phyloP scores from a whole-genome alignment of 768 basidiomycete genomes.

The Austroboletus eburneus region DNA sequence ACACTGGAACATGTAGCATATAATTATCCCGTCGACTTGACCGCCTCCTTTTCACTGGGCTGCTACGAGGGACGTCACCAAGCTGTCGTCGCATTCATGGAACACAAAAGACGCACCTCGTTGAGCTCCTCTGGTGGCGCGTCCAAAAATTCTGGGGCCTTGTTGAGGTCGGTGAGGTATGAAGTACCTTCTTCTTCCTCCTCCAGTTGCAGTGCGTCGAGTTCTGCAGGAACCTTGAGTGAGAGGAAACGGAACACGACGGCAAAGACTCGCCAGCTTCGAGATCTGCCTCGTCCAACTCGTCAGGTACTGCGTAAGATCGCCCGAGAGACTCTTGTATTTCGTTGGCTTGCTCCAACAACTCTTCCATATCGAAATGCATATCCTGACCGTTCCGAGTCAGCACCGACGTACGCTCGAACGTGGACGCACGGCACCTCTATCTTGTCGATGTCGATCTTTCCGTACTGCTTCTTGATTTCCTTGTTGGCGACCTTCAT shows the following conservation, averaged over 20 bases:
- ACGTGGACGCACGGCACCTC: constrained; percentile 68
- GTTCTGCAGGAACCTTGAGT: constrained; percentile 50
- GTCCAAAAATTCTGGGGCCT: constrained; percentile 90
- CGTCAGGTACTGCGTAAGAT: constrained; percentile 95
- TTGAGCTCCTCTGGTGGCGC: constrained; percentile 69
- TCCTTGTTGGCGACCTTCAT: constrained; percentile 97
- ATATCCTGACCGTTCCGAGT: constrained; percentile 71
- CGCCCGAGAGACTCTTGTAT: constrained; percentile 92
- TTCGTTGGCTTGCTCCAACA: constrained; percentile 96
- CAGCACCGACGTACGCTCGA: no score
- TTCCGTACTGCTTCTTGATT: constrained; percentile 94
- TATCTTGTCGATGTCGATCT: constrained; percentile 96
- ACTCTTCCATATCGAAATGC: constrained; percentile 97
- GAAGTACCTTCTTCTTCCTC: constrained; percentile 88
- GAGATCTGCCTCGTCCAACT: constrained; percentile 95
- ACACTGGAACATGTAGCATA: no score
- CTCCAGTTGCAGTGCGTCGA: constrained; percentile 90
- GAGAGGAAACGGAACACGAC: background rate
- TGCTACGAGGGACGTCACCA: constrained; percentile 18
- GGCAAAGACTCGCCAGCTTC: constrained; percentile 70
- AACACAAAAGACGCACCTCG: constrained; percentile 44
- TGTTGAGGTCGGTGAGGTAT: constrained; percentile 83
- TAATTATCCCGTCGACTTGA: constrained; percentile 45
- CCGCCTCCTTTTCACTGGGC: constrained; percentile 49
- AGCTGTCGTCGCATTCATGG: background rate